These are phyloP conservation scores for Microdochium bolleyi DNA, from an alignment of 2,329 filamentous ascomycete species.

Conservation along the genomic window DNA sequence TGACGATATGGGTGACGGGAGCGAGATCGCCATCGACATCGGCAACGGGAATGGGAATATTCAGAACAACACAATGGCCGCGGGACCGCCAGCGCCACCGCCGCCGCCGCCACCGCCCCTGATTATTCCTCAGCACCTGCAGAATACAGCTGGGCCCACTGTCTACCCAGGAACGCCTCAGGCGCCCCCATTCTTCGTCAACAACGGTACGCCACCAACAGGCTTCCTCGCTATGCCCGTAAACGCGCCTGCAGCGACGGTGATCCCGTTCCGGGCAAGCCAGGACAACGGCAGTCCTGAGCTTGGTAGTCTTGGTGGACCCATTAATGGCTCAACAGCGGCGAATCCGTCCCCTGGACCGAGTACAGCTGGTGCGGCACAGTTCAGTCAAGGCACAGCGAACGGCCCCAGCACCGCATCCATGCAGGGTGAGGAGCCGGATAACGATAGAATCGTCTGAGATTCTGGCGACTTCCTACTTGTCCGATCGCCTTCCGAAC, in stretches of 20 bases:
- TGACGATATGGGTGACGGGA: conserved; percentile 24
- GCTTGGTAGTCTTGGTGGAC: conserved; percentile 3
- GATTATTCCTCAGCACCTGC: conserved; percentile 2
- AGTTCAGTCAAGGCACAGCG: conserved; percentile 8
- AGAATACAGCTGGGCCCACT: neutral
- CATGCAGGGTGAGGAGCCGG: conserved; percentile 10
- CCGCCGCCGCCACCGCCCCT: conserved; percentile 13
- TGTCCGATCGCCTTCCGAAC: too few species aligned
- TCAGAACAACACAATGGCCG: neutral
- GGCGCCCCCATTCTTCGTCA: neutral
- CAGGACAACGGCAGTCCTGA: neutral
- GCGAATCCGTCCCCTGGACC: conserved; percentile 6
- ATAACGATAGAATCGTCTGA: neutral
- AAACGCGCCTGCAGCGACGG: neutral
- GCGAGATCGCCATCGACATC: conserved; percentile 19
- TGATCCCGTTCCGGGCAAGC: neutral
- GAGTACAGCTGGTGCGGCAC: conserved; percentile 14
- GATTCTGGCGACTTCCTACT: too few species aligned
- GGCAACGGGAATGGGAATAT: conserved; percentile 11
- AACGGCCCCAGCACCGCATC: conserved; percentile 18
- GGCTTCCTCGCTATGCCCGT: neutral
- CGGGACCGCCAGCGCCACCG: conserved; percentile 6
- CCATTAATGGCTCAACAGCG: conserved; percentile 1
- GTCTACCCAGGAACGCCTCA: neutral
- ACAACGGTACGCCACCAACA: neutral